Base-by-base conservation (phyloP, 2,329 filamentous ascomycete species). In the Apiospora sp. region DNA sequence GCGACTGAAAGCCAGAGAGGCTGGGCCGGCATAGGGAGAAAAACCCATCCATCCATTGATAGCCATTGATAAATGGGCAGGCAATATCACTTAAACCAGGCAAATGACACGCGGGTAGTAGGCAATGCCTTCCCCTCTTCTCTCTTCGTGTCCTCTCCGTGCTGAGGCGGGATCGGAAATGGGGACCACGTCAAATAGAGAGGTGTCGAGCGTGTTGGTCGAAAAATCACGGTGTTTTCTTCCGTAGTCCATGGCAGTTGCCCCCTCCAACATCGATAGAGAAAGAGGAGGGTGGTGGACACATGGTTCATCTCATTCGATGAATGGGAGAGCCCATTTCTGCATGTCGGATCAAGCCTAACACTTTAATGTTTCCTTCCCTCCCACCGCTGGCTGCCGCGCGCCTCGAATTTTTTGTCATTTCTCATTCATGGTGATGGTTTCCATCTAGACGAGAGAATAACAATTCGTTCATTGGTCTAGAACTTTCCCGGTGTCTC, bases 251-350 rank as follows among this genome's bases (percentile, higher is more conserved):
- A 34, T 58, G 24, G 51, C 19, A 3, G 27, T 30, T 19, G 27
- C 51, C 51, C 51, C 51, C 51, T 58, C 27, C 51, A 34, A 19
- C 51, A 58, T 41, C 30, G 58, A 64, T 37, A 41, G 58, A 37
- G 10, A n/a, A 64, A 30, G 34, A 24, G 19, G 58, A 64, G 58
- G 58, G 58, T 64, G 58, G 58, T 64, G 58, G 58, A 64, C 58
- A 64, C 58, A 41, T 64, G 22, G 58, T 64, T 41, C 58, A 64
- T 64, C 58, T 64, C 34, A 64, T 64, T 64, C 58, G 58, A 64
- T 22, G 58, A n/a, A 8, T 34, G 41, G 34, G 34, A 37, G 30
- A 24, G 58, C 58, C 34, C 58, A 24, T 64, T 64, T 64, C 34
- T 41, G 58, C 58, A 41, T 41, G 34, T 41, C 58, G 58, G 34